Evolutionary conservation across 805 yeast genomes (phyloP).

Genomic region (Hanseniaspora singularis): DNA sequence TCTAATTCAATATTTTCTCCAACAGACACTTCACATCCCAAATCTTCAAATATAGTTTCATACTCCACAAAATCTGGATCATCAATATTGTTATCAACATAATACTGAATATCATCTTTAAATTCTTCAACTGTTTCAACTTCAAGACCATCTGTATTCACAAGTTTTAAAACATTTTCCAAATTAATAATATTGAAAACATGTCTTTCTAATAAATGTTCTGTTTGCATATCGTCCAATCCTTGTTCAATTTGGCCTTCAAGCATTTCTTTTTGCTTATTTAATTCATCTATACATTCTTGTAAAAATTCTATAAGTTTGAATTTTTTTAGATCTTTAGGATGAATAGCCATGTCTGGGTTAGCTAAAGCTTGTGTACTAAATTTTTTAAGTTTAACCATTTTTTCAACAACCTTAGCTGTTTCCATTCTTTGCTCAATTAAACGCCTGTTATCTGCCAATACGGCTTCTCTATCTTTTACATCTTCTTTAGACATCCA

Average conservation of each 20-base stretch:
- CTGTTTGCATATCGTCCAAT: slow-evolving; percentile 27
- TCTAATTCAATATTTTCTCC: slow-evolving; percentile 34
- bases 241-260: slow-evolving; percentile 62
- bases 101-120: slow-evolving; percentile 82
- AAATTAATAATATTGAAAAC: slow-evolving; percentile 65
- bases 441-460: slow-evolving; percentile 61
- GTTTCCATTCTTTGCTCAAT: slow-evolving; percentile 83
- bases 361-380: slow-evolving; percentile 82
- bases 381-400: slow-evolving; percentile 86
- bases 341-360: slow-evolving; percentile 51
- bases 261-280: slow-evolving; percentile 63
- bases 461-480: slow-evolving; percentile 66
- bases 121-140: slow-evolving; percentile 65
- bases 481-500: slow-evolving; percentile 89
- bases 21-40: slow-evolving; percentile 41
- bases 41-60: slow-evolving; percentile 79
- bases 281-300: slow-evolving; percentile 63
- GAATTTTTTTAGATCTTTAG: slow-evolving; percentile 65
- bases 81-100: slow-evolving; percentile 75
- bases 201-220: slow-evolving; percentile 42
- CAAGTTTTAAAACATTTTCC: slow-evolving; percentile 61
- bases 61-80: slow-evolving; percentile 90
- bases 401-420: slow-evolving; percentile 86
- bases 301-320: slow-evolving; percentile 62
- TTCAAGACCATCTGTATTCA: slow-evolving; percentile 71